Conservation (phyloP, 2,329 filamentous ascomycete species). For the Thermothelomyces thermophilus region DNA sequence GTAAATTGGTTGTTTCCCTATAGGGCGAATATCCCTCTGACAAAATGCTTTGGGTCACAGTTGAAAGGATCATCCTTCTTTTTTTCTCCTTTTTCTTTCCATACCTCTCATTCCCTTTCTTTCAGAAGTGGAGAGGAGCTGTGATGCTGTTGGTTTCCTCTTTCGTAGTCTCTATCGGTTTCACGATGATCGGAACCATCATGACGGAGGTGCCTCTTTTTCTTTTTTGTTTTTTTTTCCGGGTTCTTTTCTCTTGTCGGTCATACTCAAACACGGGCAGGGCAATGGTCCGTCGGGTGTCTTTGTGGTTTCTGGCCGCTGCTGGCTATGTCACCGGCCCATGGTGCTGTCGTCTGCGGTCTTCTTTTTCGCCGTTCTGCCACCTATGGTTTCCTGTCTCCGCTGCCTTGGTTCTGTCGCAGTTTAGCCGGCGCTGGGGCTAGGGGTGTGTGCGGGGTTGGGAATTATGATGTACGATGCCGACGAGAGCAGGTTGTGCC, state of each 20-base stretch:
- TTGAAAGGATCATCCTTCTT: too few relatives aligned
- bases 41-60: neutral
- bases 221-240: neutral
- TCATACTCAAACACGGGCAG: neutral
- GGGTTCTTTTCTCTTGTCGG: neutral
- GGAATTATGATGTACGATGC: constrained; percentile 5
- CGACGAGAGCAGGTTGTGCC: neutral
- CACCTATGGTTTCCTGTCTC: too few relatives aligned
- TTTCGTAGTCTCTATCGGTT: neutral
- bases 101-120: neutral
- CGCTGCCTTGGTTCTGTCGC: neutral
- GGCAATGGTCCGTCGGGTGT: neutral
- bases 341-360: too few relatives aligned
- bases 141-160: neutral
- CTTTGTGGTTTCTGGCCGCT: neutral
- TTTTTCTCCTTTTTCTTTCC: neutral
- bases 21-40: neutral
- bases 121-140: neutral
- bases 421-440: neutral
- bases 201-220: too few relatives aligned
- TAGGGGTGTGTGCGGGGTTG: neutral
- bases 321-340: too few relatives aligned
- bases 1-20: too few relatives aligned
- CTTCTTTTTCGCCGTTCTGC: neutral
- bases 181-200: neutral